Evolutionary conservation across 176 grass and related monocot species (phyloP), one percentile per base, ranked within the genome.

Genomic region (Avena eriantha): DNA sequence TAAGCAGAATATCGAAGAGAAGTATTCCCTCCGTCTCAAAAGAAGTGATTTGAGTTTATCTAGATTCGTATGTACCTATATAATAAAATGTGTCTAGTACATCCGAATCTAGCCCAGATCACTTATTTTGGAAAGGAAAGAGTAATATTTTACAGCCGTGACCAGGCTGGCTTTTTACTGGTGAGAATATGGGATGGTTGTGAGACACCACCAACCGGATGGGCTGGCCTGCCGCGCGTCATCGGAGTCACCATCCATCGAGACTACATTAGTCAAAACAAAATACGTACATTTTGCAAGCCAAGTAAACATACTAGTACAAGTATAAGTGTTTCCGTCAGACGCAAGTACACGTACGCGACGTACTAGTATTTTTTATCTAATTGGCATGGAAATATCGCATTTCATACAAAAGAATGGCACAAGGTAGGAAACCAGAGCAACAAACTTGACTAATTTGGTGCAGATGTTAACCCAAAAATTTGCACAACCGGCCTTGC

Each of bases 231-330:
- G 21, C 70, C n/a, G n/a, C 5, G 70, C 21, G 69, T 47, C 69
- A 47, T 10, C 41, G 4, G 21, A 46, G 43, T 73, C 70, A 15
- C 43, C 70, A 46, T 71, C 68, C 17, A 70, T 18, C 18, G 36
- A 43, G 18, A 71, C 68, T 16, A 8, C n/a, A 15, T 26, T 73
- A 24, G 70, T 48, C 41, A 23, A 73, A 48, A 48, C 13, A 15
- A 73, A 73, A 73, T 70, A 46, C 18, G 29, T 29, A 29, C 29
- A 36, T 43, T 70, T 70, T 72, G 19, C 19, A 72, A 72, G 60
- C 22, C 60, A 64, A 29, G 60, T 10, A 60, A 23, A 4, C 21
- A 4, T 60, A 23, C 9, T 60, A 22, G 9, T 23, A 41, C 39
- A 3, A 24, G 21, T 3, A 60, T 60, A 24, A 60, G 19, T 24